phyloP scores from a whole-genome alignment of 352 stramenopile genomes.

The Chrysophaeum taylorii region DNA sequence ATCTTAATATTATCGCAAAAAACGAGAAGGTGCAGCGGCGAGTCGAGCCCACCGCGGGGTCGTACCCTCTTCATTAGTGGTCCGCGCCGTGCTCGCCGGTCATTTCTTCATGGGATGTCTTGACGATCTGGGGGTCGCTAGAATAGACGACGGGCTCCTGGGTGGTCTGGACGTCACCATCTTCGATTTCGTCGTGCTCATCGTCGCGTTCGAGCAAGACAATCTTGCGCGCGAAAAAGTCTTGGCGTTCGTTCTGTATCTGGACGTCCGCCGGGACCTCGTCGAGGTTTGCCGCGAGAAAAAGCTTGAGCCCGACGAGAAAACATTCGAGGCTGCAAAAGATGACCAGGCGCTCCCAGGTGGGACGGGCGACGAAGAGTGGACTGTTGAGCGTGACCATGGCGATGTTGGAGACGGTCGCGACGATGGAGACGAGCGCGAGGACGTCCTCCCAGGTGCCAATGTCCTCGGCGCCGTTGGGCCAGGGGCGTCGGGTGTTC shows the following conservation, averaged over 20 bases:
- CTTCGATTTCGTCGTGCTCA: slow-evolving; percentile 50
- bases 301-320: slow-evolving; percentile 45
- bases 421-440: slow-evolving; percentile 57
- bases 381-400: slow-evolving; percentile 57
- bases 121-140: background rate
- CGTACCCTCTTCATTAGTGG: too few species aligned
- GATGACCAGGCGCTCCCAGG: slow-evolving; percentile 43
- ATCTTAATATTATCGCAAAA: too few species aligned
- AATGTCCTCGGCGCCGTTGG: slow-evolving; percentile 60
- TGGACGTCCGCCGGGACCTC: slow-evolving; percentile 55
- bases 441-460: slow-evolving; percentile 70
- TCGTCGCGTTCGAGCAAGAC: slow-evolving; percentile 32
- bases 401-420: slow-evolving; percentile 65
- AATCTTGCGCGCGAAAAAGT: slow-evolving; percentile 67
- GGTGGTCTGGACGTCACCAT: slow-evolving; percentile 45
- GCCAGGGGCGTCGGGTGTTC: slow-evolving; percentile 54
- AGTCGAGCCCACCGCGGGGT: too few species aligned
- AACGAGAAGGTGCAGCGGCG: too few species aligned
- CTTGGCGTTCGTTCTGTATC: slow-evolving; percentile 57
- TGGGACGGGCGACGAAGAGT: slow-evolving; percentile 37
- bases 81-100: too few species aligned
- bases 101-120: too few species aligned
- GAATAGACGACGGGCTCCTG: background rate
- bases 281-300: slow-evolving; percentile 60
- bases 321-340: slow-evolving; percentile 56